Evolutionary conservation across 2,329 filamentous ascomycete species (phyloP).

Genomic region (Fusarium foetens): DNA sequence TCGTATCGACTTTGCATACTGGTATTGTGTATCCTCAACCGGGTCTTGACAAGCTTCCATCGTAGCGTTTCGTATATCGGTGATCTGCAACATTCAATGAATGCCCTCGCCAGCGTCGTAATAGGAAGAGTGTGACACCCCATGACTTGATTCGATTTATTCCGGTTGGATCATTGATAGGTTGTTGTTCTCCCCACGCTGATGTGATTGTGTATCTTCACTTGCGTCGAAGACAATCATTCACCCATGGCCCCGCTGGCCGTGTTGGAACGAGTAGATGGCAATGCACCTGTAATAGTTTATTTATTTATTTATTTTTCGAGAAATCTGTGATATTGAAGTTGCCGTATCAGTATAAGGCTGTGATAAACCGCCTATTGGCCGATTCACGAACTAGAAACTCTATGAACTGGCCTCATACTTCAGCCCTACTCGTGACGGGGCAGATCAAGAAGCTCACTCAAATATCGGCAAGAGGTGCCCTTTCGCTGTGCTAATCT

Average conservation of each 20-base stretch:
- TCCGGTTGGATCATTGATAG: conserved; percentile 13
- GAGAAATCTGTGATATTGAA: background rate
- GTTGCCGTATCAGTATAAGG: background rate
- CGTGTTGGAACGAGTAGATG: background rate
- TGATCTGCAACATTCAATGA: background rate
- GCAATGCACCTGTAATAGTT: background rate
- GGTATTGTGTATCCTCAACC: background rate
- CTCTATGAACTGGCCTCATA: background rate
- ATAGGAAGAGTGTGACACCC: background rate
- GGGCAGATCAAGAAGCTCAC: background rate
- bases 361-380: background rate
- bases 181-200: background rate
- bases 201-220: conserved; percentile 17
- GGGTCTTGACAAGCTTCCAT: background rate
- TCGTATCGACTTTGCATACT: background rate
- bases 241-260: background rate
- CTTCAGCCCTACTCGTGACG: background rate
- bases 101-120: background rate
- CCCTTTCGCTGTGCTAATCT: too few relatives aligned
- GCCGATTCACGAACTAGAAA: background rate
- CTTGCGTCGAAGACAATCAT: background rate
- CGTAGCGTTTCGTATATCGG: background rate
- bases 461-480: too few relatives aligned
- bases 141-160: background rate
- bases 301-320: background rate